A percentile compares a stretch with the other conserved stretches of the same genome.
These are phyloP conservation scores for Fusarium solani-melongenae DNA, from an alignment of 2,329 filamentous ascomycete genomes.

Conservation along the genomic window DNA sequence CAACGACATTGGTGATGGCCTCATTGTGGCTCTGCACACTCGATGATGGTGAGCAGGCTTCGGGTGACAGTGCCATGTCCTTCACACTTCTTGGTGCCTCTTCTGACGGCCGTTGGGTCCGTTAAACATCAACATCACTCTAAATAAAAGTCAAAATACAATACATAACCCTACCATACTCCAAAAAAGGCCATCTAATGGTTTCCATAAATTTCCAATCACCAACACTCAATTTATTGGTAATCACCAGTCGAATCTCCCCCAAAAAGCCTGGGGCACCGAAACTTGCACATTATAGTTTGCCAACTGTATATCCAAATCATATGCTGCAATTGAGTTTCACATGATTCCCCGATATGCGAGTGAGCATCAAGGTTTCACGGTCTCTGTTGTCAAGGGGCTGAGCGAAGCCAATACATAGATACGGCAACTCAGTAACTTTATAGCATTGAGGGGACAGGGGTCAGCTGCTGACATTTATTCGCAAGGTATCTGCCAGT, in stretches of 20 bases:
- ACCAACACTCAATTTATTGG: too few relatives aligned
- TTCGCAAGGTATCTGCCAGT: neutral
- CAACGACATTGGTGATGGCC: neutral
- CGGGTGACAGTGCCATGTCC: neutral
- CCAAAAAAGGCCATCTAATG: neutral
- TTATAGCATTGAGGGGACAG: neutral
- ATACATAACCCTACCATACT: neutral
- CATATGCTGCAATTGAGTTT: neutral
- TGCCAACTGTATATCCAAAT: neutral
- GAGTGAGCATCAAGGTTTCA: neutral
- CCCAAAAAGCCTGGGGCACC: neutral
- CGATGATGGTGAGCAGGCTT: neutral
- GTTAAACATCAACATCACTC: neutral
- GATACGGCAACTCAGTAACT: neutral
- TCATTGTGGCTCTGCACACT: neutral
- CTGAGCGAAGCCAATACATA: neutral
- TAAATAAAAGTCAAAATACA: neutral
- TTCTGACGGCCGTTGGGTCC: neutral
- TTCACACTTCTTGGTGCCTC: neutral
- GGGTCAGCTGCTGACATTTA: neutral
- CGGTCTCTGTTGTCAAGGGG: neutral
- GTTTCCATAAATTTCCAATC: too few relatives aligned
- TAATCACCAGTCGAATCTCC: neutral
- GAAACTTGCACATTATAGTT: neutral
- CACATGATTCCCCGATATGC: neutral